Percentiles rank a stretch among this genome's conserved stretches.
phyloP scores from a whole-genome alignment of 1,139 yeast genomes.

The Casaregolazyma suthepensis region DNA sequence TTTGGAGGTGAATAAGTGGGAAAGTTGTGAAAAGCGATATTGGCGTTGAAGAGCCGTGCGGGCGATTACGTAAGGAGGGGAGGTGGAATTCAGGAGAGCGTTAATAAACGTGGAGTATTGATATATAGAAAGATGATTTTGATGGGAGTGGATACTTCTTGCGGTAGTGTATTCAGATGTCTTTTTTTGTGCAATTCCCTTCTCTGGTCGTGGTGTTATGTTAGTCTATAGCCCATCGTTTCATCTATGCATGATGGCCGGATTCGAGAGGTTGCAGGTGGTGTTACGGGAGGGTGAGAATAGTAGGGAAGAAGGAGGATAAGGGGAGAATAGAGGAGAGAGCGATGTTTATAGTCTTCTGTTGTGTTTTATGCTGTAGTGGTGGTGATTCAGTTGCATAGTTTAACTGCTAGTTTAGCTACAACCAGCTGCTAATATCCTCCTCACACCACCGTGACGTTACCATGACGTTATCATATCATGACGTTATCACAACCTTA shows the following conservation, averaged over 20 bases:
- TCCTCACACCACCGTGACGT: no score
- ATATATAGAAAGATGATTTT: background rate
- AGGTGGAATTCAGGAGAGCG: background rate
- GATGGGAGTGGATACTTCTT: background rate
- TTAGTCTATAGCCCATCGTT: background rate
- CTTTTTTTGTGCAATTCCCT: background rate
- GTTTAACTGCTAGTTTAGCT: no score
- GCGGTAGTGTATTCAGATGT: no score
- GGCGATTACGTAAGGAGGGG: background rate
- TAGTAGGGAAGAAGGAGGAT: background rate
- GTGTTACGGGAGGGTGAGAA: background rate
- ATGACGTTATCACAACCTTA: no score
- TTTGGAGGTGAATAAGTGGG: background rate
- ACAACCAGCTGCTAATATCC: no score
- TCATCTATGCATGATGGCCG: background rate
- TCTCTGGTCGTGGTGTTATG: background rate
- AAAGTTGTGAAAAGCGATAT: background rate
- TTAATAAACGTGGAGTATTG: no score
- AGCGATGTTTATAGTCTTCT: no score
- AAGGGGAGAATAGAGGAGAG: no score
- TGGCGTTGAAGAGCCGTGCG: background rate
- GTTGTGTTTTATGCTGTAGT: no score
- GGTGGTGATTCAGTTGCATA: no score
- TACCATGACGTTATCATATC: no score
- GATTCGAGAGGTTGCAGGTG: background rate